phyloP scores from a whole-genome alignment of 1,284 basidiomycete genomes.

The Naganishia albida region DNA sequence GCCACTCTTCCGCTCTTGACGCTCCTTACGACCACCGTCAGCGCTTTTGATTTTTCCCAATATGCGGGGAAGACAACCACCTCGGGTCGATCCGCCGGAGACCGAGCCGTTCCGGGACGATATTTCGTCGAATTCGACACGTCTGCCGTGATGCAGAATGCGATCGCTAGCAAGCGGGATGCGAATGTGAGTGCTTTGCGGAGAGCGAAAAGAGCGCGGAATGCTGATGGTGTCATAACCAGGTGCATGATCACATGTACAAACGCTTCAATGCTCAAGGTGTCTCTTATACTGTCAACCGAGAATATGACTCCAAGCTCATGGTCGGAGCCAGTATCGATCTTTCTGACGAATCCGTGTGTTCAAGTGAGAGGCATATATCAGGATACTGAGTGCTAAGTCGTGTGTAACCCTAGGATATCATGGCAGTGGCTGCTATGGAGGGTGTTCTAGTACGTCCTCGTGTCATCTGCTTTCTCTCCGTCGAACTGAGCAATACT shows the following conservation, averaged over 20 bases:
- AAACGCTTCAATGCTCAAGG: conserved; percentile 50
- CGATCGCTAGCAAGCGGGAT: conserved; percentile 19
- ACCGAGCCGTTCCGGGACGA: conserved; percentile 40
- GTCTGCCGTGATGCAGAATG: conserved; percentile 32
- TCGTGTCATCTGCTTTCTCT: not conserved
- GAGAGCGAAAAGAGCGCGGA: not conserved
- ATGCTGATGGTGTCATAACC: not conserved
- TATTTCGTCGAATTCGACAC: conserved; percentile 51
- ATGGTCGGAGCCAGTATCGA: conserved; percentile 58
- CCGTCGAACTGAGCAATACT: not conserved
- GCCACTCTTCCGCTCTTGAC: conserved; percentile 11
- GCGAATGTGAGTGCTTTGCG: conserved; percentile 12
- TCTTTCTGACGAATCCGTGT: conserved; percentile 39
- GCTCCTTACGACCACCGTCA: conserved; percentile 5
- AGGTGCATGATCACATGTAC: conserved; percentile 55
- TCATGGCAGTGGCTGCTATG: conserved; percentile 15
- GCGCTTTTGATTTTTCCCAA: conserved; percentile 29
- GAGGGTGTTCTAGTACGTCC: conserved; percentile 16
- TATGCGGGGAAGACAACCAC: conserved; percentile 28
- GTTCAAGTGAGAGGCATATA: not conserved
- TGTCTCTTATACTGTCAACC: conserved; percentile 53
- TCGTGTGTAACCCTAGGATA: conserved; percentile 10
- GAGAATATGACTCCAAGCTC: conserved; percentile 56
- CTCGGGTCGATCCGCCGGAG: conserved; percentile 13
- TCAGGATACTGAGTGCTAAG: not conserved